These are phyloP conservation scores for Hemisphaericaspora subhashii DNA, from an alignment of 1,139 yeast species.

Conservation along the genomic window DNA sequence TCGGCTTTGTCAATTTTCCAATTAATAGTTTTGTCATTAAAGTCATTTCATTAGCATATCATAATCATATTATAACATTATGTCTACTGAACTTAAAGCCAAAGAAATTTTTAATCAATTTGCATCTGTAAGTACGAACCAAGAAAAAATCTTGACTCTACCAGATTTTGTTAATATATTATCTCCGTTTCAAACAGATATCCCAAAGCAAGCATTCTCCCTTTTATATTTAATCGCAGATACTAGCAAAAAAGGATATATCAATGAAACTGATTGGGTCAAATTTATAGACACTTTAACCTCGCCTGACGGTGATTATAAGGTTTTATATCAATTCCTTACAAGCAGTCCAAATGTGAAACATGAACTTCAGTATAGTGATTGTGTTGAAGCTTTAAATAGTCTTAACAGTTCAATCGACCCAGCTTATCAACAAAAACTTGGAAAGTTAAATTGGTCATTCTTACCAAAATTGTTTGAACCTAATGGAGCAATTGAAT, in stretches of 20 bases:
- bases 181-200: slow-evolving; percentile 45
- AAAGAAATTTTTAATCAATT: slow-evolving; percentile 43
- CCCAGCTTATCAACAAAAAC: slow-evolving; percentile 43
- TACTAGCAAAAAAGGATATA: slow-evolving; percentile 58
- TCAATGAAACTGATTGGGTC: slow-evolving; percentile 60
- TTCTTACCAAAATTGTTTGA: slow-evolving; percentile 44
- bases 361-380: slow-evolving; percentile 32
- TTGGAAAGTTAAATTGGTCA: slow-evolving; percentile 45
- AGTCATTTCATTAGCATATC: background rate
- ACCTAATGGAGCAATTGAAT: slow-evolving; percentile 40
- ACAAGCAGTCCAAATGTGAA: slow-evolving; percentile 25
- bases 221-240: slow-evolving; percentile 68
- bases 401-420: slow-evolving; percentile 44
- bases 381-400: slow-evolving; percentile 40
- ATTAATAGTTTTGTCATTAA: too few species aligned
- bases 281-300: slow-evolving; percentile 56
- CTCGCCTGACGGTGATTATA: slow-evolving; percentile 57
- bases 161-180: slow-evolving; percentile 41
- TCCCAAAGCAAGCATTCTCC: slow-evolving; percentile 41
- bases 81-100: slow-evolving; percentile 30
- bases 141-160: slow-evolving; percentile 27
- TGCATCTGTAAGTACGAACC: slow-evolving; percentile 28
- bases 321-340: slow-evolving; percentile 53
- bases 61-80: background rate
- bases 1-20: too few species aligned